A percentile compares a stretch with the other conserved stretches of the same genome.
These are phyloP conservation scores for Globisporangium mamillatum DNA, from an alignment of 352 stramenopile genomes.

Conservation along the genomic window DNA sequence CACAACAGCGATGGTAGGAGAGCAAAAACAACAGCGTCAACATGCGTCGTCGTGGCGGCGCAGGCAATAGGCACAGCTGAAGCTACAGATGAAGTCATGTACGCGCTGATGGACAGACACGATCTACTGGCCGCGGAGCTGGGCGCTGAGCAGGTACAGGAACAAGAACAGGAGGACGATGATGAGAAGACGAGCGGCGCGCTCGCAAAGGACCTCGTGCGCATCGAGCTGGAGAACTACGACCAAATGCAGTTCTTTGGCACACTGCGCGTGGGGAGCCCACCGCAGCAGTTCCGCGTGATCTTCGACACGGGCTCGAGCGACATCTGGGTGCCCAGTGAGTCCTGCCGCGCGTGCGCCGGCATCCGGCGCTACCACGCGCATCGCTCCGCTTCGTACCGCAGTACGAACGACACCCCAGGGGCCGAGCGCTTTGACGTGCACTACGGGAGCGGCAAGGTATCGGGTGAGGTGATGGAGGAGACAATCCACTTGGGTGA, in stretches of 20 bases:
- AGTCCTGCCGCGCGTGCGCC: slow-evolving; percentile 27
- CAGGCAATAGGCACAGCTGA: not conserved
- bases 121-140: not conserved
- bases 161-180: not conserved
- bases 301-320: slow-evolving; percentile 52
- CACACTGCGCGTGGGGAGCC: slow-evolving; percentile 27
- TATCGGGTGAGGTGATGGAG: slow-evolving; percentile 21
- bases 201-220: slow-evolving; percentile 9
- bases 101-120: not conserved
- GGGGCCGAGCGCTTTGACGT: slow-evolving; percentile 18
- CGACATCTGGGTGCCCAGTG: slow-evolving; percentile 36
- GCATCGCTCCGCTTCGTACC: slow-evolving; percentile 5
- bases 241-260: slow-evolving; percentile 46
- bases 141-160: not conserved
- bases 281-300: slow-evolving; percentile 32
- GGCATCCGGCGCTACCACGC: slow-evolving; percentile 26
- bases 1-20: not conserved
- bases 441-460: slow-evolving; percentile 35
- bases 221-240: slow-evolving; percentile 30
- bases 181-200: not conserved
- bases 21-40: not conserved
- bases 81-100: not conserved
- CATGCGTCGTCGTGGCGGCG: slow-evolving; percentile 1
- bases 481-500: slow-evolving; percentile 23
- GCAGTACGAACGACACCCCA: not conserved